Evolutionary conservation across 768 basidiomycete genomes (phyloP), one percentile per base, ranked within the genome.

Genomic region (Lactarius psammicola): DNA sequence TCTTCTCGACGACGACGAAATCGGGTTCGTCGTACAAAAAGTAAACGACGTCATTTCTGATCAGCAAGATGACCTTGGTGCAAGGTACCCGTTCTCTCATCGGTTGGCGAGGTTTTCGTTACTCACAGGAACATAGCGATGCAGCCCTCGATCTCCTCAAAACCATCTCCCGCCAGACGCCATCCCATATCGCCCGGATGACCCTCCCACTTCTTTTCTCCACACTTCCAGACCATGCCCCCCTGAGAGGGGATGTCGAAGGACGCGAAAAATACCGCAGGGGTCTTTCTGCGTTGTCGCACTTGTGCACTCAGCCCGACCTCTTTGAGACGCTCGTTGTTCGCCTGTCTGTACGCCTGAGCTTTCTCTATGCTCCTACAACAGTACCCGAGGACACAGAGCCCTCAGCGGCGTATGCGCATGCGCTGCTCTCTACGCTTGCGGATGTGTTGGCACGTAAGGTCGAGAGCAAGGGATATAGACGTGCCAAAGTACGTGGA

Each of bases 301-400:
- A 80, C 17, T 81, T 99, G 15, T 97, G 92, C 74, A 72, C 84
- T 10, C 86, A 87, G 46, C 81, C 88, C 0, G 80, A 84, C 17
- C 81, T 98, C n/a, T 98, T 96, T 75, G 92, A 93, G 72, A 87
- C 81, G 5, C 81, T 98, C 31, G 85, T 93, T 60, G 81, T 93
- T 56, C 86, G 92, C 20, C 78, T 97, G 28, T 84, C 81, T 2
- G 84, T 88, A 4, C 92, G 93, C 75, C 79, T 98, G 34, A 89
- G 92, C 57, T 71, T 89, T 0, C 75, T 90, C n/a, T 87, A 86
- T 68, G 74, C 81, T 54, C 69, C 78, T 6, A 65, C 72, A 0
- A 72, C 79, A 6, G 65, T 75, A 13, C 26, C 62, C 4, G 73
- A 73, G 6, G 85, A 86, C 40, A 42, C 70, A 2, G 90, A 95